Evolutionary conservation across 2,329 filamentous ascomycete species (phyloP), one percentile per base, ranked within the genome.

Genomic region (Aureobasidium pullulans): DNA sequence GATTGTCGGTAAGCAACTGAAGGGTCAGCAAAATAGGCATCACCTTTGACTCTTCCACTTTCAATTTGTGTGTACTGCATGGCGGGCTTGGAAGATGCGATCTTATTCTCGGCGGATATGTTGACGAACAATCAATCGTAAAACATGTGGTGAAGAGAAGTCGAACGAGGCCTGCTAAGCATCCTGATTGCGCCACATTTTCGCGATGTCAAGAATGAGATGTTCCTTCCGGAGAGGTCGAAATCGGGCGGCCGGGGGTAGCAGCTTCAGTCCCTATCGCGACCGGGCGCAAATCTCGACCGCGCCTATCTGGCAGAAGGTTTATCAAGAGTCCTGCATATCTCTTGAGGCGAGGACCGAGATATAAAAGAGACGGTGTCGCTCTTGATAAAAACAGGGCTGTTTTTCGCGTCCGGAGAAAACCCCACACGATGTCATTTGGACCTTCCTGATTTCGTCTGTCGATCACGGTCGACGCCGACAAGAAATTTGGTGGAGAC

Each of bases 371-470:
- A 11, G 23, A 1, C 34, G 1, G 10, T 23, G 36, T 16, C 16
- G 9, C 31, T 19, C 13, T 15, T 40, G 10, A 15, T 23, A 13
- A 2, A n/a, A 40, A 6, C 37, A n/a, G 15, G 37, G 15, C 15
- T n/a, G 1, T 2, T 40, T 36, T 13, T 36, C 34, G 34, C 4
- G 34, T 13, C 34, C 13, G 8, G 34, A 36, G 8, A 13, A 13
- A 36, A 52, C 48, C 48, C 48, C 48, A 49, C 47, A 40, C 23
- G 36, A 54, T 43, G 15, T 43, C 52, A 56, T 43, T 37, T 34
- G 40, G 52, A 56, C 52, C 52, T 56, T 56, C 52, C 52, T 37
- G 52, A 56, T 56, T 16, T 16, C 31, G 52, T 31, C 6, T 15
- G 52, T 23, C 52, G 52, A 56, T 56, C 29, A 19, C 52, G 50